phyloP scores from a whole-genome alignment of 2,329 filamentous ascomycete genomes.

The Drechslerella coelobrocha region DNA sequence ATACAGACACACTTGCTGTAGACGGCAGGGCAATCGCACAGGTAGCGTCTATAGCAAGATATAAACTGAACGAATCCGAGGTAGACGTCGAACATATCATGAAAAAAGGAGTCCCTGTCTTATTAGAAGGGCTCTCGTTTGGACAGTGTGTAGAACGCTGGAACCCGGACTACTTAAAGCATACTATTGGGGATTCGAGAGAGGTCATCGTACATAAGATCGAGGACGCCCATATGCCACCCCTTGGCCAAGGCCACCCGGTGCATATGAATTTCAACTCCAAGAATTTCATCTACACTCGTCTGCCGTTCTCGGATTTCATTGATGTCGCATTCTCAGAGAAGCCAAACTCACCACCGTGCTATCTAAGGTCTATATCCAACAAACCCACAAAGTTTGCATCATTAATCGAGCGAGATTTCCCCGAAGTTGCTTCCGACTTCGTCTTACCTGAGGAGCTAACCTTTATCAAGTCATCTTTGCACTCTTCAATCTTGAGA shows the following conservation, averaged over 20 bases:
- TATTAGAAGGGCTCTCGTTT: slow-evolving; percentile 71
- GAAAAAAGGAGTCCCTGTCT: slow-evolving; percentile 61
- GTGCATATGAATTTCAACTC: slow-evolving; percentile 77
- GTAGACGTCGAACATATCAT: slow-evolving; percentile 11
- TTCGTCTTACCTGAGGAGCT: slow-evolving; percentile 73
- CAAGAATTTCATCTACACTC: slow-evolving; percentile 82
- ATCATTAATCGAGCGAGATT: slow-evolving; percentile 70
- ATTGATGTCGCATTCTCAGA: slow-evolving; percentile 62
- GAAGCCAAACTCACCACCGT: not conserved
- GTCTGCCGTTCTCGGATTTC: slow-evolving; percentile 72
- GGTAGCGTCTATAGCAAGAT: not conserved
- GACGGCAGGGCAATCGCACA: slow-evolving; percentile 1
- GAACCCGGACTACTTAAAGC: slow-evolving; percentile 72
- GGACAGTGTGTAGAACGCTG: slow-evolving; percentile 73
- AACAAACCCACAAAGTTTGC: slow-evolving; percentile 35
- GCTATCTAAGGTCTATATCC: slow-evolving; percentile 38
- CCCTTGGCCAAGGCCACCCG: slow-evolving; percentile 55
- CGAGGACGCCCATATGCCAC: not conserved
- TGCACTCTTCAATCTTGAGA: slow-evolving; percentile 79
- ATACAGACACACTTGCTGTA: not conserved
- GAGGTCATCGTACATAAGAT: slow-evolving; percentile 78
- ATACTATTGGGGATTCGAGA: slow-evolving; percentile 67
- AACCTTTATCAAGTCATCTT: slow-evolving; percentile 65
- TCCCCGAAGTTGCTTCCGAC: slow-evolving; percentile 71
- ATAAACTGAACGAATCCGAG: not conserved